A percentile compares a stretch with the other conserved stretches of the same genome.
These are phyloP conservation scores for Colletotrichum eremochloae DNA, from an alignment of 2,329 filamentous ascomycete species.

Conservation along the genomic window DNA sequence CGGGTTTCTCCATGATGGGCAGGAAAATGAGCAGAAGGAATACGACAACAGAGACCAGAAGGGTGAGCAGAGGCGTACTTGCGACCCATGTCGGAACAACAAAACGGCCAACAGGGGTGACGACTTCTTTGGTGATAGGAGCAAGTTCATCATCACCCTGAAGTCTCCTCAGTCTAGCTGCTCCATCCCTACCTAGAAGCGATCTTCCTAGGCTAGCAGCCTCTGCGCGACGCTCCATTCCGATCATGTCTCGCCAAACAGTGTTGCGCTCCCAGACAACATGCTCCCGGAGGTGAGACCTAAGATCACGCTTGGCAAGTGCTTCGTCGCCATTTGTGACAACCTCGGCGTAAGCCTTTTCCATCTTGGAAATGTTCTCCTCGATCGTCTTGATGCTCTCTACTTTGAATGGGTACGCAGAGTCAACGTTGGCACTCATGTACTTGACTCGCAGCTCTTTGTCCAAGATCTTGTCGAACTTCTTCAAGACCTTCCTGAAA, in stretches of 20 bases:
- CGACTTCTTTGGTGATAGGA: constrained; percentile 74
- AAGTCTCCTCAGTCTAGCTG: constrained; percentile 75
- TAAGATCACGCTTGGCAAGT: constrained; percentile 85
- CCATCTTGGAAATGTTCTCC: constrained; percentile 79
- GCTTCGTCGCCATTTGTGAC: constrained; percentile 85
- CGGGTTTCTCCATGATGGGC: constrained; percentile 86
- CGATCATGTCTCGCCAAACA: constrained; percentile 99
- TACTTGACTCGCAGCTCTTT: constrained; percentile 83
- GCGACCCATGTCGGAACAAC: constrained; percentile 85
- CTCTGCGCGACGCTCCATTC: constrained; percentile 94
- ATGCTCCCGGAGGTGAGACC: constrained; percentile 93
- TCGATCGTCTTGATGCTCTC: constrained; percentile 79
- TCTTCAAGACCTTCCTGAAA: constrained; percentile 96
- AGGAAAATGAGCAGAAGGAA: constrained; percentile 82
- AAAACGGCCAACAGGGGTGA: constrained; percentile 84
- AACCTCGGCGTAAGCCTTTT: constrained; percentile 83
- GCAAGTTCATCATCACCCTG: constrained; percentile 86
- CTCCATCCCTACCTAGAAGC: constrained; percentile 81
- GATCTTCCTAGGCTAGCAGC: constrained; percentile 91
- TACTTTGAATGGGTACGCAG: constrained; percentile 84
- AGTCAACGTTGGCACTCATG: constrained; percentile 78
- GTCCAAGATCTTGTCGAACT: constrained; percentile 97
- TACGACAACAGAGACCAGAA: constrained; percentile 77
- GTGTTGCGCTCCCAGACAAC: constrained; percentile 99
- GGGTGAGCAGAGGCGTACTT: constrained; percentile 82